Evolutionary conservation across 2,329 filamentous ascomycete genomes (phyloP), one percentile per base, ranked within the genome.

Genomic region (Pseudogymnoascus sp.): DNA sequence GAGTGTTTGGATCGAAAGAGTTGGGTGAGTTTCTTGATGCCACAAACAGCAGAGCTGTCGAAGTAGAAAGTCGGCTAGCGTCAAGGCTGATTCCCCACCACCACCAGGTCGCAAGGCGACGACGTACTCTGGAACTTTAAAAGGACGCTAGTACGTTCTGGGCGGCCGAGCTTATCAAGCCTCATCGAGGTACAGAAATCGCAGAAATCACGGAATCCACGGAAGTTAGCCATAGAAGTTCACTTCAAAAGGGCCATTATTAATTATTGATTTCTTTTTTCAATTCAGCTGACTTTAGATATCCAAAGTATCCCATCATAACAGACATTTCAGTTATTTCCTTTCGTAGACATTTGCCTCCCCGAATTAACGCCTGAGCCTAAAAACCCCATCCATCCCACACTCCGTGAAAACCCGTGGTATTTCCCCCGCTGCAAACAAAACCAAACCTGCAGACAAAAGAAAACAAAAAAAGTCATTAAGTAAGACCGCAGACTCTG

Each of bases 331-430:
- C 44, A 50, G 21, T 50, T 50, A 23, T 17, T 50, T 26, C 44
- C 44, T 50, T 44, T 44, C 21, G 4, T 50, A 50, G 9, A 50
- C 26, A 29, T 50, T 50, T 50, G 23, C 44, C 23, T 26, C 44
- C 44, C 44, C 23, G 15, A 10, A n/a, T 26, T 26, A 50, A 50
- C 44, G 44, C 44, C 44, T n/a, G 21, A 50, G 44, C 44, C 44
- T n/a, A n/a, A 46, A 13, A 21, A 15, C 15, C 23, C 44, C 46
- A 53, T 11, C 44, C 46, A n/a, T 31, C 26, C 46, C 15, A 53
- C 46, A 53, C 46, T 17, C 46, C 46, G 46, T 53, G 46, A 53
- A 53, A 53, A 53, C 46, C 46, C n/a, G 15, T 53, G 46, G 46
- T 53, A 53, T 53, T 53, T 53, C 46, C 23, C 46, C 15, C 46